Evolutionary conservation across 2,329 filamentous ascomycete genomes (phyloP), one percentile per base, ranked within the genome.

Genomic region (Alternaria sp.): DNA sequence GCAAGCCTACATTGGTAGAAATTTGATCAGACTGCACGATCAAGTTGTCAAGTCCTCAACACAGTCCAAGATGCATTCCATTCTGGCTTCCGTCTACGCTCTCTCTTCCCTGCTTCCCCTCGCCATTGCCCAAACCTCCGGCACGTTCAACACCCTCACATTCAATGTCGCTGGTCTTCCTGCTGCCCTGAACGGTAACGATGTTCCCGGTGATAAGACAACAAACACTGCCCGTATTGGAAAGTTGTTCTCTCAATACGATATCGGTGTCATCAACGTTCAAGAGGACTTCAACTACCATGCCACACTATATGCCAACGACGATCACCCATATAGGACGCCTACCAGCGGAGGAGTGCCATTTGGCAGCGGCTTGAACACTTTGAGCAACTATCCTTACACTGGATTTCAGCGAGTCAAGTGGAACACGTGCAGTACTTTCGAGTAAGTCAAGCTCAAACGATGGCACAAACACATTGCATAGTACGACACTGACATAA

Each of bases 241-340:
- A 1, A 73, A 81, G 5, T 81, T 85, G 56, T 87, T 91, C 68
- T 80, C 85, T 6, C 67, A 86, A 71, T 85, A 88, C 61, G 83
- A 79, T 59, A 89, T 87, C 77, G 87, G 89, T 67, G 79, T 91
- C 26, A 87, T 91, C 73, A 84, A 91, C 67, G 80, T 89, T 13
- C 89, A 91, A 74, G 89, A 91, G 81, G 88, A 91, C 74, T 91
- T 91, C 82, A 90, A 90, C 79, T 91, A 87, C 77, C 88, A 91
- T 52, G 71, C 71, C 11, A 83, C 84, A 60, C 84, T 91, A 67
- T 91, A 91, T 77, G 81, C 81, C 10, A 86, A 85, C 13, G 87
- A 89, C 74, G 83, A 82, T 46, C 88, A 90, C 70, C 81, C 86
- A 4, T 85, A 86, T 76, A 84, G 89, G 57, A 91, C 89, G 1